phyloP scores from a whole-genome alignment of 2,329 filamentous ascomycete species.

The Cladobotryum protrusum region DNA sequence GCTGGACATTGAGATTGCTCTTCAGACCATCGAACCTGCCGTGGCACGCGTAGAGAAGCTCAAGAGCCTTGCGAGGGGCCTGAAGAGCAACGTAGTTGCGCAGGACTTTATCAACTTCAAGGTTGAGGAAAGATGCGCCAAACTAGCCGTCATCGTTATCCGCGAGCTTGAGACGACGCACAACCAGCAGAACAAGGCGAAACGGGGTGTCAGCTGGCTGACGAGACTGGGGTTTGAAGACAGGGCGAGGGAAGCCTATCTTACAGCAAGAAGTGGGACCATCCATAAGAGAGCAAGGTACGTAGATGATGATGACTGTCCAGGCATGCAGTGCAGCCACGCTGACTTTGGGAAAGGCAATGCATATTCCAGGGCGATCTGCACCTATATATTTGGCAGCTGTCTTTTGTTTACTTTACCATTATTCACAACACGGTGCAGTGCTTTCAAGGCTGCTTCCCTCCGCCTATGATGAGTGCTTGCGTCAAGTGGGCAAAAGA shows the following conservation, averaged over 20 bases:
- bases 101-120: conserved; percentile 92
- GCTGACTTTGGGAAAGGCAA: conserved; percentile 49
- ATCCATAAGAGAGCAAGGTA: conserved; percentile 81
- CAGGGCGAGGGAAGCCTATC: conserved; percentile 77
- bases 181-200: conserved; percentile 69
- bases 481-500: conserved; percentile 99
- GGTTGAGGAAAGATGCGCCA: conserved; percentile 75
- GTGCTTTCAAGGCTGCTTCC: conserved; percentile 83
- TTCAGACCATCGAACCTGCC: conserved; percentile 81
- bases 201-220: conserved; percentile 77
- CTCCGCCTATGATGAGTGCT: conserved; percentile 80
- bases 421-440: conserved; percentile 88
- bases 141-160: conserved; percentile 69
- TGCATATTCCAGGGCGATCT: conserved; percentile 94
- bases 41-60: conserved; percentile 81
- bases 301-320: not conserved
- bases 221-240: conserved; percentile 85
- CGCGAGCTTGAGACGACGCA: conserved; percentile 73
- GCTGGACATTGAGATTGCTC: conserved; percentile 89
- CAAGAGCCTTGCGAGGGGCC: conserved; percentile 66
- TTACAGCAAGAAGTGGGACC: conserved; percentile 68
- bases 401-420: conserved; percentile 93
- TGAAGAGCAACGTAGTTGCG: conserved; percentile 80
- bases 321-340: not conserved
- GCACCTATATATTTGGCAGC: conserved; percentile 86